These are phyloP conservation scores for Colletotrichum tropicale DNA, from an alignment of 2,329 filamentous ascomycete genomes.

Conservation along the genomic window DNA sequence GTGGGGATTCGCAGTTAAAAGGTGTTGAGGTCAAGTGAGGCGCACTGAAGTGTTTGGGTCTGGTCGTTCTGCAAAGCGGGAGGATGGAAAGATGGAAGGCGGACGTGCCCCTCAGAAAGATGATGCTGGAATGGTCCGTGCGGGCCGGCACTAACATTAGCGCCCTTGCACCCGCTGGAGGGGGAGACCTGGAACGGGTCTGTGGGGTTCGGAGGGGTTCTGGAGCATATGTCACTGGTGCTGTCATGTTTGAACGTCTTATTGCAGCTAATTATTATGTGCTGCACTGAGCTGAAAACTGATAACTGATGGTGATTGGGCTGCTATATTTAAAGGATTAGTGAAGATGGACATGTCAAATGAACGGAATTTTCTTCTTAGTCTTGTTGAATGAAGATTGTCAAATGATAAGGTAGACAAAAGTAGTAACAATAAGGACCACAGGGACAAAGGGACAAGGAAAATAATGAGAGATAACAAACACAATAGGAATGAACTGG, in stretches of 20 bases:
- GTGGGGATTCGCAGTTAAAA: not conserved
- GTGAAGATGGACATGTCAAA: not conserved
- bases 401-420: fast-evolving
- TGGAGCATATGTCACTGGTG: not conserved
- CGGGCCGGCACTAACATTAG: not conserved
- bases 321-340: not conserved
- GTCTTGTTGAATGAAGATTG: not conserved
- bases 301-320: not conserved
- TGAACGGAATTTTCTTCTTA: not conserved
- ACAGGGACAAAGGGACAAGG: not conserved
- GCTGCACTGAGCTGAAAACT: not conserved
- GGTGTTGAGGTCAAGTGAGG: not conserved
- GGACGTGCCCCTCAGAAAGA: constrained; percentile 7
- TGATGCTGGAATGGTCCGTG: constrained; percentile 19
- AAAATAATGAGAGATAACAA: fast-evolving
- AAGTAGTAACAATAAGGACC: not conserved
- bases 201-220: not conserved
- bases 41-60: not conserved
- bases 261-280: not conserved
- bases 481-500: not conserved
- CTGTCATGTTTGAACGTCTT: not conserved
- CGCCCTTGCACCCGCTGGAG: not conserved
- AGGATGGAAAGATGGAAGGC: not conserved
- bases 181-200: not conserved
- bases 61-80: not conserved